Conservation (phyloP, 441 rosid genomes). For the Biscutella auriculata region DNA sequence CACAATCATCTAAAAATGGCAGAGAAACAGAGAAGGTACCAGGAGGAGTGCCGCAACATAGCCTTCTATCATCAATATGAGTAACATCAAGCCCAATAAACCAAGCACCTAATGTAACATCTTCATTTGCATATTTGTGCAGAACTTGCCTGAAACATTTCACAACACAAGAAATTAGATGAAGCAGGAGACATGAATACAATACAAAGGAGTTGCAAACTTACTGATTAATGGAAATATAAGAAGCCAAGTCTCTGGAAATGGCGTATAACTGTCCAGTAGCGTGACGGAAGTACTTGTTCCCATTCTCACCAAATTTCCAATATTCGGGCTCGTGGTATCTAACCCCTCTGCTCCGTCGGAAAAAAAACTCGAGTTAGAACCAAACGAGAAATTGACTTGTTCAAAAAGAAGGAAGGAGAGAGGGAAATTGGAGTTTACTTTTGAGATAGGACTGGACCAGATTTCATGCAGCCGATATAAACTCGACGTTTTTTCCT, state of each 20-base stretch:
- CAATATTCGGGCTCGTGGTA: conserved; percentile 89
- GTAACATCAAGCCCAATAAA: conserved; percentile 85
- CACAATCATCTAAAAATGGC: too few species aligned
- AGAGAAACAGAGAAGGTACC: conserved; percentile 40
- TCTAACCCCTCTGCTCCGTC: conserved; percentile 63
- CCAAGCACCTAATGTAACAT: conserved; percentile 93
- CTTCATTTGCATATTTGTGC: conserved; percentile 93
- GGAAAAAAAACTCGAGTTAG: background rate
- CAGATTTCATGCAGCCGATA: conserved; percentile 77
- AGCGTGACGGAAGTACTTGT: conserved; percentile 91
- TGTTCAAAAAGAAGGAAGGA: background rate
- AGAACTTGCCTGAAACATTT: conserved; percentile 61
- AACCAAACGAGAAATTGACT: background rate
- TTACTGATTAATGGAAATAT: conserved; percentile 81
- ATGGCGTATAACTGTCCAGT: conserved; percentile 88
- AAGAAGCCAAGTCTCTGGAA: conserved; percentile 81
- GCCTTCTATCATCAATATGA: conserved; percentile 80
- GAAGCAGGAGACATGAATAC: background rate
- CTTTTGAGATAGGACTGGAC: conserved; percentile 58
- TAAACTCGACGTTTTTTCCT: conserved; percentile 42
- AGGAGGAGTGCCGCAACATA: conserved; percentile 95
- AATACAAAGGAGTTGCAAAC: conserved; percentile 8
- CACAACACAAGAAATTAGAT: background rate
- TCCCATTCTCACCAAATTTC: conserved; percentile 93
- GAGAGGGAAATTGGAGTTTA: conserved; percentile 20